Evolutionary conservation across 2,329 filamentous ascomycete species (phyloP).

Genomic region (Nothophoma quercina): DNA sequence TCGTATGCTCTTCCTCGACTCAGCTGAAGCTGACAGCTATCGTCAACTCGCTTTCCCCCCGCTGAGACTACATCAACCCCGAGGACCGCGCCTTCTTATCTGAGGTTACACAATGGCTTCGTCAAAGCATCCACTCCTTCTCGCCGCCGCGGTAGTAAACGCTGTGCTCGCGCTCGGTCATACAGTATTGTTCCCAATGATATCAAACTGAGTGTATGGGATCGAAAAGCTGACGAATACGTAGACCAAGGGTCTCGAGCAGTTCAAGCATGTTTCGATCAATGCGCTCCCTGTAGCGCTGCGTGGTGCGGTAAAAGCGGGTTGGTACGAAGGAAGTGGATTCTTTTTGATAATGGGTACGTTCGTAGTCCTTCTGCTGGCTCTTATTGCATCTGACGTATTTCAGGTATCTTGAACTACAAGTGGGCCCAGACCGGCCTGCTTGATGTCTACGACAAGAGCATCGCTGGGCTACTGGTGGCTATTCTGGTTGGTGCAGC

Average conservation of each 20-base stretch:
- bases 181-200: constrained; percentile 31
- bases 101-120: not conserved
- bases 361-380: no score
- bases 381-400: not conserved
- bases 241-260: constrained; percentile 44
- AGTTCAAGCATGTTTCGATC: constrained; percentile 45
- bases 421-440: constrained; percentile 45
- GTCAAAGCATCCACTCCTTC: constrained; percentile 35
- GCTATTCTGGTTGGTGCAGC: constrained; percentile 37
- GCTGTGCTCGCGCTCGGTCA: constrained; percentile 44
- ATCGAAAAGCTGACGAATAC: not conserved
- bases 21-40: not conserved
- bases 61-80: not conserved
- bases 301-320: constrained; percentile 41
- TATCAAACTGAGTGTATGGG: not conserved
- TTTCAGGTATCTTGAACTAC: constrained; percentile 44
- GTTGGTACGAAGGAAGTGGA: constrained; percentile 48
- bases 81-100: no score
- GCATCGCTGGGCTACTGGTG: constrained; percentile 39
- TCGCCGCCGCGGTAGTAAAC: constrained; percentile 37
- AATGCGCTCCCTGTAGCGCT: constrained; percentile 37
- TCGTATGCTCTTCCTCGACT: constrained; percentile 4
- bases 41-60: no score
- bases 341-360: constrained; percentile 47
- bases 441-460: constrained; percentile 42